Percentiles rank a stretch among this genome's conserved stretches.
phyloP scores from a whole-genome alignment of 139 green algal genomes.

The Pleodorina starrii region DNA sequence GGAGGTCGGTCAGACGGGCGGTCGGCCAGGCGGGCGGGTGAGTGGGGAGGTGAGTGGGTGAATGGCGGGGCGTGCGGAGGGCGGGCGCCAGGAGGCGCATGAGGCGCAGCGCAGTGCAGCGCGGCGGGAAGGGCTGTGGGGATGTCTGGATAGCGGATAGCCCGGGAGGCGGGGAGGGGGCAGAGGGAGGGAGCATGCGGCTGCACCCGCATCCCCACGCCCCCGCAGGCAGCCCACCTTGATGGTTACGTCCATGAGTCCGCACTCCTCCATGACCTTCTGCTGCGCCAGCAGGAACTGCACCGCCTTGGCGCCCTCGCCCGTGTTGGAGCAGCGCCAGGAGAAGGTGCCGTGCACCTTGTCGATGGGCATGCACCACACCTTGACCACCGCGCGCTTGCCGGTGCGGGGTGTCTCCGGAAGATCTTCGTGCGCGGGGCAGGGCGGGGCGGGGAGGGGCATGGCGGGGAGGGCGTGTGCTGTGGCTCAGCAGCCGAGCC shows the following conservation, averaged over 20 bases:
- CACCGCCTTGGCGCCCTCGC: conserved; percentile 22
- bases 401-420: conserved; percentile 39
- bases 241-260: conserved; percentile 56
- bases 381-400: conserved; percentile 56
- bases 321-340: conserved; percentile 50
- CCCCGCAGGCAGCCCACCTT: conserved; percentile 44
- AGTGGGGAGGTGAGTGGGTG: too few species aligned
- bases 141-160: too few species aligned
- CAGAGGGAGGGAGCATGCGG: too few species aligned
- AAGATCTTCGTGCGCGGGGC: conserved; percentile 1
- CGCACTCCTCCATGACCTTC: conserved; percentile 64
- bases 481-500: too few species aligned
- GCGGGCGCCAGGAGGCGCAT: not conserved
- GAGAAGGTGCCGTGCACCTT: conserved; percentile 57
- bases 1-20: too few species aligned
- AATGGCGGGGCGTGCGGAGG: too few species aligned
- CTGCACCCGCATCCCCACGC: too few species aligned
- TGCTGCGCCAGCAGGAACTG: conserved; percentile 62
- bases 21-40: not conserved
- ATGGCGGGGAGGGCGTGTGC: not conserved
- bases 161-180: too few species aligned
- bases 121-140: too few species aligned
- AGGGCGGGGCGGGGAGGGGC: not conserved
- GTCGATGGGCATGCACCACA: conserved; percentile 65
- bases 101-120: too few species aligned